Evolutionary conservation across 2,329 filamentous ascomycete species (phyloP).

Genomic region (Botryotinia calthae): DNA sequence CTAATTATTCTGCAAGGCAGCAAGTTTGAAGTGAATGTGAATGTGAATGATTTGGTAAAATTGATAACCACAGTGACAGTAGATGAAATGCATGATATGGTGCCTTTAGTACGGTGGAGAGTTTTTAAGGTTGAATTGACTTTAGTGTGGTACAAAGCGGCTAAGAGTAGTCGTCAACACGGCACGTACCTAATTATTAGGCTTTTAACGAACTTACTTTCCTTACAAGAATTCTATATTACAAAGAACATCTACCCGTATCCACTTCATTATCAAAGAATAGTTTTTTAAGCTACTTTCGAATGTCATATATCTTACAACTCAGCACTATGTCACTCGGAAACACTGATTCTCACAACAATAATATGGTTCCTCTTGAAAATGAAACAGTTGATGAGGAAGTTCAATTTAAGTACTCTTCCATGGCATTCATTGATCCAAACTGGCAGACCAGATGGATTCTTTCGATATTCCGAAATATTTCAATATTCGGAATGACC

Average conservation of each 20-base stretch:
- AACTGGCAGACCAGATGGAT: not conserved
- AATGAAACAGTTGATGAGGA: not conserved
- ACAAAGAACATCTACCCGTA: not conserved
- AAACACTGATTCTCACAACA: accelerated
- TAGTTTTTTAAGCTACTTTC: not conserved
- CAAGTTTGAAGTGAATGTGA: not conserved
- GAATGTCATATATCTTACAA: not conserved
- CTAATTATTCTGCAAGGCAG: not conserved
- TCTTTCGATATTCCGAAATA: not conserved
- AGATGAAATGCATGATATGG: accelerated
- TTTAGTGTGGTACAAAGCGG: not conserved
- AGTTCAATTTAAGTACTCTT: not conserved
- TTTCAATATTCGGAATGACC: not conserved
- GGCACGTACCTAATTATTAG: too few relatives aligned
- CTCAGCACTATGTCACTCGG: not conserved
- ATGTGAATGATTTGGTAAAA: not conserved
- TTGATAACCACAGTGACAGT: not conserved
- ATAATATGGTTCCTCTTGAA: too few relatives aligned
- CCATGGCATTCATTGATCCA: too few relatives aligned
- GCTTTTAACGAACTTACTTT: not conserved
- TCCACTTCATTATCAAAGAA: not conserved
- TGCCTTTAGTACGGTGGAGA: not conserved
- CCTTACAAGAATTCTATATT: not conserved
- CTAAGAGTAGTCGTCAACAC: not conserved
- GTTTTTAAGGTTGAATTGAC: accelerated